These are phyloP conservation scores for Castanea mollissima DNA, from an alignment of 306 rosid genomes.

Conservation along the genomic window DNA sequence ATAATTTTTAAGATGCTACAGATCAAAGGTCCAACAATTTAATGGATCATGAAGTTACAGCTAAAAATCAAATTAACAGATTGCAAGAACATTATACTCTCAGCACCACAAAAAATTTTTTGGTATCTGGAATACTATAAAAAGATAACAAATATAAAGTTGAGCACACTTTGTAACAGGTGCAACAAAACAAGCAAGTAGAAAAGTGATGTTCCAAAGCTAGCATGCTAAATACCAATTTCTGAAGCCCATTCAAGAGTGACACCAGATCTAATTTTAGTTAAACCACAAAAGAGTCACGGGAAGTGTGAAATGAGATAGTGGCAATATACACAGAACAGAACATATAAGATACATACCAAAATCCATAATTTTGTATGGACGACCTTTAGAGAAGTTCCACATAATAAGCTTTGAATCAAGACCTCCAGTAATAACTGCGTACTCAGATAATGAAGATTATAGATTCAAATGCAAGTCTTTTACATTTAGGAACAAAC, in stretches of 20 bases:
- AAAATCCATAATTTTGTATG: conserved; percentile 59
- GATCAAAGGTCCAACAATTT: background rate
- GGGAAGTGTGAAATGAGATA: background rate
- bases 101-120: background rate
- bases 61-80: background rate
- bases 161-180: background rate
- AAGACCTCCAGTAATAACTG: conserved; percentile 93
- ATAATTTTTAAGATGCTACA: background rate
- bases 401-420: conserved; percentile 82
- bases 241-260: background rate
- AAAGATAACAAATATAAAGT: background rate
- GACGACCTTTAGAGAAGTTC: conserved; percentile 93
- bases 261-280: background rate
- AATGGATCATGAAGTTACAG: background rate
- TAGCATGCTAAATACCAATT: background rate
- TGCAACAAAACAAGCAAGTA: background rate
- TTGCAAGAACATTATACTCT: background rate
- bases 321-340: background rate
- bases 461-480: conserved; percentile 2
- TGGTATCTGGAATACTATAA: background rate
- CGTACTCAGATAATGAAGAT: conserved; percentile 1
- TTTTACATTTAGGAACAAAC: conserved; percentile 10
- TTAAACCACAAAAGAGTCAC: background rate
- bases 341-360: conserved; percentile 40
- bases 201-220: background rate